These are phyloP conservation scores for Fraxinus paxiana DNA, from an alignment of 305 asterid genomes.

Conservation along the genomic window DNA sequence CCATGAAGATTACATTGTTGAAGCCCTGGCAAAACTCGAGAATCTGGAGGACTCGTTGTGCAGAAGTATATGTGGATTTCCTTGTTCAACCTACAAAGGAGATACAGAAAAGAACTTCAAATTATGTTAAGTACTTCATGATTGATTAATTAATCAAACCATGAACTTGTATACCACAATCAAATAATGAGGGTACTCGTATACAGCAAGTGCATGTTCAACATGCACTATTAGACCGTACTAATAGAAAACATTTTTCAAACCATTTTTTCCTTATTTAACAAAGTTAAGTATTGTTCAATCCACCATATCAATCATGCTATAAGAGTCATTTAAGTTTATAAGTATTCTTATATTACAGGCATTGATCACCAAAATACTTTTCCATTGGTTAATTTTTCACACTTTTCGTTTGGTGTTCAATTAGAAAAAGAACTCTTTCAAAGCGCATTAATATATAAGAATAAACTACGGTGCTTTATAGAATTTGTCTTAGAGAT, in stretches of 20 bases:
- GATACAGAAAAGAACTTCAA: background rate
- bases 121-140: background rate
- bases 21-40: constrained; percentile 75
- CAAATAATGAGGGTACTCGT: background rate
- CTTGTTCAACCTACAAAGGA: constrained; percentile 66
- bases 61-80: constrained; percentile 65
- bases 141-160: background rate
- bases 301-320: background rate
- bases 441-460: background rate
- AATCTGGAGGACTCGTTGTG: constrained; percentile 55
- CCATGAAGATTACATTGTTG: constrained; percentile 45
- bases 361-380: background rate
- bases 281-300: background rate
- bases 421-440: background rate
- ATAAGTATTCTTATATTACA: background rate
- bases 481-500: background rate
- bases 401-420: background rate
- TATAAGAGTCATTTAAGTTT: background rate
- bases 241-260: background rate
- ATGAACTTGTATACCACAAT: background rate
- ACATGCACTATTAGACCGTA: background rate
- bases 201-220: background rate
- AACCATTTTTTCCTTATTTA: background rate
- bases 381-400: background rate
- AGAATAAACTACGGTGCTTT: background rate